A percentile compares a stretch with the other conserved stretches of the same genome.
Conservation (phyloP, 176 grass and related monocot species). For the Bonia amplexicaulis region DNA sequence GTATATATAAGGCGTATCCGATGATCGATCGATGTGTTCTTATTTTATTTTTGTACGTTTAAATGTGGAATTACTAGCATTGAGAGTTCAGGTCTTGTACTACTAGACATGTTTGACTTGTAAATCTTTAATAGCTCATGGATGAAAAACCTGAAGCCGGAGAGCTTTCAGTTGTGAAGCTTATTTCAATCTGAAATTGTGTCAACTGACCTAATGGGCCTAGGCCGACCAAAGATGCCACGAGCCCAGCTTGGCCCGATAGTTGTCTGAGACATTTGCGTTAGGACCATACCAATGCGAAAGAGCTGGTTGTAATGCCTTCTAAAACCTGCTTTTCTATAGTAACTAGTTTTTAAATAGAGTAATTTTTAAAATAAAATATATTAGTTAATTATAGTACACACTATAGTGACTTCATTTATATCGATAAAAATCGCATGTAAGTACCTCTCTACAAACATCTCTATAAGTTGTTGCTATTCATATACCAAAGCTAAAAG, state of each 20-base stretch:
- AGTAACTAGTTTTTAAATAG: no score
- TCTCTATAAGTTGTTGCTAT: no score
- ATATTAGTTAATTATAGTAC: no score
- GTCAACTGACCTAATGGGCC: neutral
- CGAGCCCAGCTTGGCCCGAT: neutral
- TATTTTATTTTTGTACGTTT: slow-evolving; percentile 9
- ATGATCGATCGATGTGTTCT: neutral
- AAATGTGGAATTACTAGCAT: slow-evolving; percentile 28
- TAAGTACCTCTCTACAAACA: fast-evolving
- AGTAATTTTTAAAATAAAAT: no score
- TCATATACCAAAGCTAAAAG: no score
- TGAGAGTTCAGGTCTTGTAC: neutral
- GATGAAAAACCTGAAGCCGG: neutral
- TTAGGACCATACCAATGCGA: neutral
- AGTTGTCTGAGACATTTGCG: neutral
- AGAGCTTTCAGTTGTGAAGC: neutral
- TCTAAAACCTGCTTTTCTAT: no score
- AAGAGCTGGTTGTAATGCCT: neutral
- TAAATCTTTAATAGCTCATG: neutral
- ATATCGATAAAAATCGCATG: no score
- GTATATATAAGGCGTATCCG: slow-evolving; percentile 22
- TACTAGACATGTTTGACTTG: slow-evolving; percentile 10
- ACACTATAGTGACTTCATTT: no score
- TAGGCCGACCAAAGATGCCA: neutral
- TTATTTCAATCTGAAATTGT: neutral